Conservation (phyloP, 176 grass and related monocot genomes). For the Musa itinerans region DNA sequence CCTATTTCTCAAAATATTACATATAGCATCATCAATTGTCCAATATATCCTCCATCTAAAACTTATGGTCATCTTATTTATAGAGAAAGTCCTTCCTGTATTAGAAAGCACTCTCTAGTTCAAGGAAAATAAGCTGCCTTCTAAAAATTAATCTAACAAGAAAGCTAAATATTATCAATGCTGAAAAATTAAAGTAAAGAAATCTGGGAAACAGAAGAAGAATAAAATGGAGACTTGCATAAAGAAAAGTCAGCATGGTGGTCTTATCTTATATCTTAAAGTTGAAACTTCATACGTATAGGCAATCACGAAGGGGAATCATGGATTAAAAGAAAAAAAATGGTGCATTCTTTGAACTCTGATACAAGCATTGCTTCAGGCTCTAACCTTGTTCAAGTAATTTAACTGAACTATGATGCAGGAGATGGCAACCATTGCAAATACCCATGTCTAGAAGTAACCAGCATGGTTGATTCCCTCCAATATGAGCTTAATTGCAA, state of each 20-base stretch:
- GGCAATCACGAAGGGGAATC: background rate
- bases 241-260: no score
- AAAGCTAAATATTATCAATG: background rate
- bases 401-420: constrained; percentile 81
- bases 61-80: no score
- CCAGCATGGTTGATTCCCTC: constrained; percentile 76
- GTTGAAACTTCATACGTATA: background rate
- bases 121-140: background rate
- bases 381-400: constrained; percentile 90
- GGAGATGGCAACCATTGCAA: constrained; percentile 64
- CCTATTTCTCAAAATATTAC: background rate
- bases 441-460: constrained; percentile 90
- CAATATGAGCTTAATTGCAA: constrained; percentile 87
- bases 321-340: background rate
- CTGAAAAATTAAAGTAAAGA: background rate
- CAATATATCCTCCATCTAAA: background rate
- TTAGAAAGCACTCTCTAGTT: background rate
- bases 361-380: background rate
- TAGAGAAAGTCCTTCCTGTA: no score
- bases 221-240: no score
- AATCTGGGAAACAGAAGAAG: no score
- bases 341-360: background rate
- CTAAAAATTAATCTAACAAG: background rate
- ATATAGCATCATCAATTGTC: background rate
- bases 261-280: no score